Percentiles rank a stretch among this genome's conserved stretches.
phyloP scores from a whole-genome alignment of 2,329 filamentous ascomycete genomes.

The Scedosporium minutisporum region DNA sequence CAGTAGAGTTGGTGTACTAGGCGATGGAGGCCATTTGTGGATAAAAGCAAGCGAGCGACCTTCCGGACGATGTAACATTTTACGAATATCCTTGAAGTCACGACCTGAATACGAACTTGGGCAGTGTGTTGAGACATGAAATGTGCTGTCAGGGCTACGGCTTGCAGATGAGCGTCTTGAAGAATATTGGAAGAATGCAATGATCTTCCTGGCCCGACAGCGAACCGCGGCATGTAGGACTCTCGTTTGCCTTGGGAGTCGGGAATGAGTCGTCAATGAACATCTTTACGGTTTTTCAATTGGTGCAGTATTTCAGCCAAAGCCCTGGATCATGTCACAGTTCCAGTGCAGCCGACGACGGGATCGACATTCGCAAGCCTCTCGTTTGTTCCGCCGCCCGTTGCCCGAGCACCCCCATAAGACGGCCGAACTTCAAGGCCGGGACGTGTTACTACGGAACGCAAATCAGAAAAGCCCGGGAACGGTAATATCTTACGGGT shows the following conservation, averaged over 20 bases:
- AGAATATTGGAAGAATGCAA: too few species aligned
- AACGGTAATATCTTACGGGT: neutral
- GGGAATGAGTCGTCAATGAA: neutral
- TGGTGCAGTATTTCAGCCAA: neutral
- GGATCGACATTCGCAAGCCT: neutral
- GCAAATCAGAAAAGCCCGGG: neutral
- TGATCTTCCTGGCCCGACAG: too few species aligned
- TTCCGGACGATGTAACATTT: too few species aligned
- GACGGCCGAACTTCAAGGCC: neutral
- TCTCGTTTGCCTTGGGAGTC: too few species aligned
- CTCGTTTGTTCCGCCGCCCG: neutral
- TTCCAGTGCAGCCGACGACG: neutral
- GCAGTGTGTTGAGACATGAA: too few species aligned
- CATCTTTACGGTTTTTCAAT: neutral
- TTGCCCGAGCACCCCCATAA: neutral
- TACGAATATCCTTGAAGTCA: too few species aligned
- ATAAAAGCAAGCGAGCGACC: too few species aligned
- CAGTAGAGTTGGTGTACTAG: neutral
- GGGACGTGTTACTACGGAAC: neutral
- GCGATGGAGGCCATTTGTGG: neutral
- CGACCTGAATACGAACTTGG: too few species aligned
- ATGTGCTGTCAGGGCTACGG: too few species aligned
- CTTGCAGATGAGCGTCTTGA: too few species aligned
- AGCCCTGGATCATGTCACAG: neutral
- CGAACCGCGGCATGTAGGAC: too few species aligned